Base-by-base conservation (phyloP, 2,329 filamentous ascomycete genomes). In the Myriangium duriaei region DNA sequence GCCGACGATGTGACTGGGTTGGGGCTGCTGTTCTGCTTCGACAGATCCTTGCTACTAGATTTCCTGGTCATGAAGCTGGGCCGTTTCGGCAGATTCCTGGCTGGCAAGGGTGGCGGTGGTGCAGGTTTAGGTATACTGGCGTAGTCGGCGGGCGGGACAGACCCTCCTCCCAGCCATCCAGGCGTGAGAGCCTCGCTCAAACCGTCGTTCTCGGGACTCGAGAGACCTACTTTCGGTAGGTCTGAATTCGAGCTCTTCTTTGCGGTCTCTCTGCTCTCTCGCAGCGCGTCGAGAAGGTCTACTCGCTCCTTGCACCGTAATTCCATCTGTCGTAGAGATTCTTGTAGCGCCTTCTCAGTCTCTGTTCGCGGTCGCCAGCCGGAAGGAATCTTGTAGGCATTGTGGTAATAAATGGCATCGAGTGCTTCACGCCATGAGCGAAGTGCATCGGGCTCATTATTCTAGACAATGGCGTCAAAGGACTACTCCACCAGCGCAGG, bases 281-380 rank as follows among this genome's bases (percentile, higher is more conserved):
- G 74, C 41, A 96, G 64, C 5, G 87, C 81, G 54, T 91, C 81
- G 5, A 96, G 69, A 21, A 96, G 67, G 55, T 94, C 85, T 35
- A 95, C 84, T 34, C 87, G 74, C 60, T 96, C 88, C 58, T 91
- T 88, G 60, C 87, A 95, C 60, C 95, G 88, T 45, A 87, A 57
- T 55, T 96, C 86, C 53, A 96, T 72, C 51, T 86, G 72, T 42
- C 76, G 74, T 43, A 96, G 62, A 34, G 86, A 92, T 40, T 91
- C 81, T 39, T 82, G 72, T 40, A 96, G 62, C 2, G 84, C 79
- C 51, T 74, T 80, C 55, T 96, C 88, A 1, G 84, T 92, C 59
- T 92, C 84, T 35, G 76, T 79, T 51, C 76, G 76, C 13, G 84
- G 77, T 10, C 69, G 65, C 54, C 82, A 82, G 45, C 71, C 76